Percentiles rank a stretch among this genome's conserved stretches.
Evolutionary conservation across 306 rosid genomes (phyloP).

Genomic region (Casuarina equisetifolia): DNA sequence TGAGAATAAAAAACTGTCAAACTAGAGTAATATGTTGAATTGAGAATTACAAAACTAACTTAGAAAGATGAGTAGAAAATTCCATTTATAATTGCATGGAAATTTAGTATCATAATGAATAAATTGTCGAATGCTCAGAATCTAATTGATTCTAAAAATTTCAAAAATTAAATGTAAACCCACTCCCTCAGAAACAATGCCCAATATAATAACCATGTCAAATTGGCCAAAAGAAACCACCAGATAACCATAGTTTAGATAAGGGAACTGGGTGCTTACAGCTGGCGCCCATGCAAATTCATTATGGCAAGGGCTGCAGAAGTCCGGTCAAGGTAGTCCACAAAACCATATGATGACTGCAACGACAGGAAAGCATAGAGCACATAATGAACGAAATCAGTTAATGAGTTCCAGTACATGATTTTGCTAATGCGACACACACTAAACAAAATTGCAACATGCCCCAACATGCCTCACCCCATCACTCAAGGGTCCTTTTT

Average conservation of each 20-base stretch:
- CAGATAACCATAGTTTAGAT: slow-evolving; percentile 1
- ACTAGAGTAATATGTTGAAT: not conserved
- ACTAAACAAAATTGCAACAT: not conserved
- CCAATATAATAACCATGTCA: slow-evolving; percentile 12
- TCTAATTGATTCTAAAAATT: not conserved
- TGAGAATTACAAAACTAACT: not conserved
- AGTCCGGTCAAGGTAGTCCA: slow-evolving; percentile 58
- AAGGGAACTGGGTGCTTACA: slow-evolving; percentile 41
- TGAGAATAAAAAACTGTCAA: not conserved
- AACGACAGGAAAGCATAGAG: slow-evolving; percentile 22
- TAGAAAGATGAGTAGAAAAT: not conserved
- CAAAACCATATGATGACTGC: slow-evolving; percentile 68
- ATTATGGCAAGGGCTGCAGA: slow-evolving; percentile 67
- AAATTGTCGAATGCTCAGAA: slow-evolving; percentile 15
- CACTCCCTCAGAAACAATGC: slow-evolving; percentile 15
- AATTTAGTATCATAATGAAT: slow-evolving; percentile 2
- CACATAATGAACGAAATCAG: slow-evolving; percentile 4
- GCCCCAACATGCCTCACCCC: not conserved
- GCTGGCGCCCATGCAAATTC: slow-evolving; percentile 59
- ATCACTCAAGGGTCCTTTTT: not conserved
- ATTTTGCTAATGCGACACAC: slow-evolving; percentile 16
- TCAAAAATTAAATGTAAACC: slow-evolving; percentile 18
- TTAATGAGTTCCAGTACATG: slow-evolving; percentile 2
- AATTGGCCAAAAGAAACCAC: slow-evolving; percentile 16
- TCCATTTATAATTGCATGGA: not conserved